These are phyloP conservation scores for Moricandia moricandioides DNA, from an alignment of 345 rosid species.

Conservation along the genomic window DNA sequence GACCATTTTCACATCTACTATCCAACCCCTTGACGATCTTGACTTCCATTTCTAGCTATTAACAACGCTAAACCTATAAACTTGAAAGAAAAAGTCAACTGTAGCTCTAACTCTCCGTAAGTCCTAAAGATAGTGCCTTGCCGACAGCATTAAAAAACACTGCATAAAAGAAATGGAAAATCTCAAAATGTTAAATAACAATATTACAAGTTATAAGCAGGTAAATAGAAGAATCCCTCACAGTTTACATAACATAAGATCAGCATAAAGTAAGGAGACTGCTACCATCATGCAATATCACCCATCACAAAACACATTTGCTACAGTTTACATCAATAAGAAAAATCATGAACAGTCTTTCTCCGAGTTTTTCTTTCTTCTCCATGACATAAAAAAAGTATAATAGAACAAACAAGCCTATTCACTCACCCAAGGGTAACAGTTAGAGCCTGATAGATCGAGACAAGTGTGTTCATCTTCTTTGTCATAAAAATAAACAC, in stretches of 20 bases:
- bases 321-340: neutral
- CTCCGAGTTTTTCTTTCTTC: neutral
- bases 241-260: neutral
- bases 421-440: conserved; percentile 23
- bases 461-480: conserved; percentile 27
- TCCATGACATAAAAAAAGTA: neutral
- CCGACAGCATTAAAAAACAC: conserved; percentile 30
- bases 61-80: conserved; percentile 48
- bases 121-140: conserved; percentile 43
- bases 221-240: neutral
- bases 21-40: conserved; percentile 58
- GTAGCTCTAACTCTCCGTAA: conserved; percentile 34
- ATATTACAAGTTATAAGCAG: neutral
- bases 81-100: conserved; percentile 35
- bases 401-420: neutral
- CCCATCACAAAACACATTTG: conserved; percentile 1
- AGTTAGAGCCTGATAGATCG: conserved; percentile 27
- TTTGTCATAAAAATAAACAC: conserved; percentile 20
- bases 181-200: neutral
- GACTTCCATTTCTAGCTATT: conserved; percentile 63
- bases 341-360: neutral
- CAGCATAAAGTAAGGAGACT: neutral
- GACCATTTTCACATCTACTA: conserved; percentile 42
- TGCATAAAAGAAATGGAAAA: conserved; percentile 17
- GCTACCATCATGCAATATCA: neutral